Evolutionary conservation across 2,329 filamentous ascomycete genomes (phyloP), one percentile per base, ranked within the genome.

Genomic region (Trichoderma harzianum): DNA sequence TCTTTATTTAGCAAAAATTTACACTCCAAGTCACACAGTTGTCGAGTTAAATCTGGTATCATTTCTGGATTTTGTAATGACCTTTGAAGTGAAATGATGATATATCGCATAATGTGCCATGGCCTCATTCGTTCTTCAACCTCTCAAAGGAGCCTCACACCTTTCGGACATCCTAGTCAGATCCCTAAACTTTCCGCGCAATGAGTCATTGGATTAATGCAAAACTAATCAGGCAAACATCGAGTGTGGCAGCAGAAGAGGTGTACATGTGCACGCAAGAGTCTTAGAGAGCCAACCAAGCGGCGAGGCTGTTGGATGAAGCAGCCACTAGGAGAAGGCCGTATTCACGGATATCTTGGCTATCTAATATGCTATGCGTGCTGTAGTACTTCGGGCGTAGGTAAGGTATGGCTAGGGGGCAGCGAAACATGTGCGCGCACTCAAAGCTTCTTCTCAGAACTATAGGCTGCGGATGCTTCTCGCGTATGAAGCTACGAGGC

Each of bases 281-380:
- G 10, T 32, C 51, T 24, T 3, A 21, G 36, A 21, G 18, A 58
- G 21, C 34, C 62, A 60, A 65, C 69, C 18, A 57, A 53, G 26
- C 30, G 6, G 10, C 43, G 21, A 53, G 62, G 62, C 36, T 24
- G 28, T 26, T 36, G 30, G 21, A 53, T 53, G 63, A 21, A 70
- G 39, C 32, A 34, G 16, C 32, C 11, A 24, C 34, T 34, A 26
- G 14, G 18, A 34, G 5, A 68, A 26, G 32, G 30, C 16, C 61
- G 12, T 18, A 24, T 21, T 47, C 47, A 47, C 55, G 64, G 21
- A 70, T 68, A 58, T 43, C 43, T 39, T 72, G 24, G 34, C 55
- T 68, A 71, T 67, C 39, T 70, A 39, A 39, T 63, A 43, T 43
- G 32, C 7, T 12, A 62, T 68, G 36, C n/a, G n/a, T 24, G 55